A percentile compares a stretch with the other conserved stretches of the same genome.
Evolutionary conservation across 2,329 filamentous ascomycete species (phyloP).

Genomic region (Incumbomyces delicatus): DNA sequence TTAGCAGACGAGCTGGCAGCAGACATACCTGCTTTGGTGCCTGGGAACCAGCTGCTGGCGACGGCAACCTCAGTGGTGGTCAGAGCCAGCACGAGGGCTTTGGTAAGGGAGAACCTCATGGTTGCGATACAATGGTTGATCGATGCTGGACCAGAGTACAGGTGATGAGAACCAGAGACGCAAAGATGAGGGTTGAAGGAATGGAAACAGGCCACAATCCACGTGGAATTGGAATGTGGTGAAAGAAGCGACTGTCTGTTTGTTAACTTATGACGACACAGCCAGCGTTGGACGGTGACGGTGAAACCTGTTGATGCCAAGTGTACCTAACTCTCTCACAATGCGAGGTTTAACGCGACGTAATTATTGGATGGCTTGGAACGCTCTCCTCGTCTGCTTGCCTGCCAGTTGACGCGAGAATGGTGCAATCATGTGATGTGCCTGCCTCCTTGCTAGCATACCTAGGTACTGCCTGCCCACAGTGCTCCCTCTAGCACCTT

Average conservation of each 20-base stretch:
- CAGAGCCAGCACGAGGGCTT: constrained; percentile 61
- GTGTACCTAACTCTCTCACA: background rate
- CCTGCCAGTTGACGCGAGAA: no score
- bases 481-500: no score
- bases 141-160: constrained; percentile 5
- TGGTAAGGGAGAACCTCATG: constrained; percentile 68
- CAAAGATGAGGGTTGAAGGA: background rate
- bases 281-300: background rate
- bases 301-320: background rate
- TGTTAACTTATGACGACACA: constrained; percentile 4
- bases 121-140: constrained; percentile 21
- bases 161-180: constrained; percentile 2
- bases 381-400: no score
- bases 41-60: constrained; percentile 67
- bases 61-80: constrained; percentile 56
- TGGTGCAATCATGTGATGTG: no score
- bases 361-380: no score
- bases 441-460: no score
- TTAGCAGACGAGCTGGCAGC: background rate
- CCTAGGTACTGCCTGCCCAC: no score
- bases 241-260: background rate
- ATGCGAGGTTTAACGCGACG: no score
- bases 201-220: background rate
- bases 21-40: constrained; percentile 62
- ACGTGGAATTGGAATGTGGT: background rate